Conservation (phyloP, 192 early-diverging fungal genomes). For the Entomortierella beljakovae region DNA sequence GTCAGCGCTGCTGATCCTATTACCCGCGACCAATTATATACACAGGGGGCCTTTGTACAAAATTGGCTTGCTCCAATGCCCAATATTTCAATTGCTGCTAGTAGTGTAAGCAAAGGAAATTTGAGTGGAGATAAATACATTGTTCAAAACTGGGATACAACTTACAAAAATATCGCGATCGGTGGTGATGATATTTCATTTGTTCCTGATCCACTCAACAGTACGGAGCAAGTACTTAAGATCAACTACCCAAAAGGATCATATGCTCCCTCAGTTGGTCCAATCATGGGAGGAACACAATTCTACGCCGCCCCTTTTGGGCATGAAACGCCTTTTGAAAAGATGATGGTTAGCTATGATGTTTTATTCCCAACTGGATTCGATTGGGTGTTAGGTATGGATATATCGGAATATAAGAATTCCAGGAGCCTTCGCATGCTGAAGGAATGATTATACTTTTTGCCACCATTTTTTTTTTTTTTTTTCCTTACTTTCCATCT, state of each 20-base stretch:
- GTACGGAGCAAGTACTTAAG: constrained; percentile 35
- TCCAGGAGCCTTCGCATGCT: no score
- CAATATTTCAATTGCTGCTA: constrained; percentile 2
- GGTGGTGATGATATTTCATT: constrained; percentile 52
- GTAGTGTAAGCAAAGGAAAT: not conserved
- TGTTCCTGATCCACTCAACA: constrained; percentile 48
- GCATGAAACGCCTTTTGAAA: constrained; percentile 36
- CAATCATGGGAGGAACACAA: constrained; percentile 53
- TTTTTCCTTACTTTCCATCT: no score
- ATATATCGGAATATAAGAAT: not conserved
- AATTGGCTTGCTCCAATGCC: constrained; percentile 60
- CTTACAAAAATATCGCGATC: constrained; percentile 36
- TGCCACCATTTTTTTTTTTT: not conserved
- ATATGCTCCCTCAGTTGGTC: constrained; percentile 48
- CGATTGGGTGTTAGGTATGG: constrained; percentile 52
- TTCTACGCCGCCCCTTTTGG: constrained; percentile 60
- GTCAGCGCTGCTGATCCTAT: constrained; percentile 18
- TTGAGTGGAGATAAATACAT: constrained; percentile 14
- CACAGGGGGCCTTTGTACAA: constrained; percentile 36
- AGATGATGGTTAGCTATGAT: constrained; percentile 60
- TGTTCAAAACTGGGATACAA: constrained; percentile 39
- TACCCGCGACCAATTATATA: constrained; percentile 35
- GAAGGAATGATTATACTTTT: not conserved
- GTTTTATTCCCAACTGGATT: constrained; percentile 59
- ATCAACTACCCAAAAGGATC: constrained; percentile 59